Base-by-base conservation (phyloP, 352 stramenopile species). In the Phytopythium sindhum region DNA sequence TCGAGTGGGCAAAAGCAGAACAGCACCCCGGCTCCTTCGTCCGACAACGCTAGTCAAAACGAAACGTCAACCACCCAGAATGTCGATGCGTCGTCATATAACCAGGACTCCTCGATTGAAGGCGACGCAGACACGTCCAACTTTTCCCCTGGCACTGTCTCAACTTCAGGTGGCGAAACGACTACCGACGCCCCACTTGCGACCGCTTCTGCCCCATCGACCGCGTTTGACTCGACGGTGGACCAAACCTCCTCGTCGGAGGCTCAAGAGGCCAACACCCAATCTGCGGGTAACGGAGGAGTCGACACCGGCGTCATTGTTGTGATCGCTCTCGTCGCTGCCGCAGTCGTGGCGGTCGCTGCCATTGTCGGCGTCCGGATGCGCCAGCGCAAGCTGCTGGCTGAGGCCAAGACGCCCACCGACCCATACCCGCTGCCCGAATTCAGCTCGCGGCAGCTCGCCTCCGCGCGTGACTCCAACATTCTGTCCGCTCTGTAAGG, bases 331-430 rank as follows among this genome's bases (percentile, higher is more conserved):
- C 52, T 84, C 17, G 59, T 85, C 26, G 75, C 67, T 56, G 75
- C 65, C 15, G 75, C 74, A 4, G 66, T 81, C 10, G 74, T 85
- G 37, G 69, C 65, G 23, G 65, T 87, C 21, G 75, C 62, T 4
- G 74, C 65, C 10, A 73, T 87, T 57, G 60, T 85, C 23, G 65
- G 66, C 14, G 44, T 83, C 26, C 74, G 78, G 42, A 57, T 53
- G n/a, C 74, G 70, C 59, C 75, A 87, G 59, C 70, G 77, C 52
- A 83, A 80, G 57, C 57, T 81, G 63, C 23, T 87, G 29, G 64
- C 74, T 9, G 69, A 74, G 29, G 67, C 59, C 55, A 85, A 87
- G 58, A 75, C 71, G 0, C 76, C 72, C n/a, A 62, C 68, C 53
- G 68, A 84, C 24, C 60, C 74, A 37, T 75, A 71, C 26, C 61